Evolutionary conservation across 2,329 filamentous ascomycete species (phyloP).

Genomic region (Colletotrichum musicola): DNA sequence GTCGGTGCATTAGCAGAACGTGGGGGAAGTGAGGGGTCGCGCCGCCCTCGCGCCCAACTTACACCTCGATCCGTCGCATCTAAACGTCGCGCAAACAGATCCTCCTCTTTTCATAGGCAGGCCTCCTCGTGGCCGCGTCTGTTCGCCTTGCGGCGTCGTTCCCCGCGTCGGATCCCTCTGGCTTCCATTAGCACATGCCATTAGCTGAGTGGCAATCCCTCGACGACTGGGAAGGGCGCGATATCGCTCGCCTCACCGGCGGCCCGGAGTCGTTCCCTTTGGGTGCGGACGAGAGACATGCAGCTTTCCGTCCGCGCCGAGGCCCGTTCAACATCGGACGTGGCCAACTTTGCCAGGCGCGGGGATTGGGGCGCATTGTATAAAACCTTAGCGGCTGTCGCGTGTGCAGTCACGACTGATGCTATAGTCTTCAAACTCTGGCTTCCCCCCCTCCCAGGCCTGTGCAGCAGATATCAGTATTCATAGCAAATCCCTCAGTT

Average conservation of each 20-base stretch:
- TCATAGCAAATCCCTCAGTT: neutral
- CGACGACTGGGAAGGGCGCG: neutral
- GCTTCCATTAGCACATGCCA: conserved; percentile 28
- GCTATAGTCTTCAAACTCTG: neutral
- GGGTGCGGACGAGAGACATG: conserved; percentile 11
- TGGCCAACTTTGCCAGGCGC: conserved; percentile 4
- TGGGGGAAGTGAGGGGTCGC: conserved; percentile 47
- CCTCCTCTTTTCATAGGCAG: conserved; percentile 23
- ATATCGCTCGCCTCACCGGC: conserved; percentile 6
- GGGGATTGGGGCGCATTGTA: conserved; percentile 9
- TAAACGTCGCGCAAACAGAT: conserved; percentile 20
- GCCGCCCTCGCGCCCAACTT: conserved; percentile 18
- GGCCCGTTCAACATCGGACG: conserved; percentile 6
- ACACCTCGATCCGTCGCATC: conserved; percentile 35
- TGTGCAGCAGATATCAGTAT: neutral
- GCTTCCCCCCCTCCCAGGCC: neutral
- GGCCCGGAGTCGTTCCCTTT: conserved; percentile 2
- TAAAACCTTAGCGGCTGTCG: conserved; percentile 27
- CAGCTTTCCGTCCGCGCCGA: neutral
- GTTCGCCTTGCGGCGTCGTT: conserved; percentile 4
- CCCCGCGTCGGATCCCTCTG: conserved; percentile 11
- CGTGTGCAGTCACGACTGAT: neutral
- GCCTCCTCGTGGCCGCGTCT: neutral
- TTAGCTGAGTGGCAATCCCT: conserved; percentile 13
- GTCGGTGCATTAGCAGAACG: conserved; percentile 47